Conservation (phyloP, 2,329 filamentous ascomycete species). For the Fusarium neocosmosporiellum region DNA sequence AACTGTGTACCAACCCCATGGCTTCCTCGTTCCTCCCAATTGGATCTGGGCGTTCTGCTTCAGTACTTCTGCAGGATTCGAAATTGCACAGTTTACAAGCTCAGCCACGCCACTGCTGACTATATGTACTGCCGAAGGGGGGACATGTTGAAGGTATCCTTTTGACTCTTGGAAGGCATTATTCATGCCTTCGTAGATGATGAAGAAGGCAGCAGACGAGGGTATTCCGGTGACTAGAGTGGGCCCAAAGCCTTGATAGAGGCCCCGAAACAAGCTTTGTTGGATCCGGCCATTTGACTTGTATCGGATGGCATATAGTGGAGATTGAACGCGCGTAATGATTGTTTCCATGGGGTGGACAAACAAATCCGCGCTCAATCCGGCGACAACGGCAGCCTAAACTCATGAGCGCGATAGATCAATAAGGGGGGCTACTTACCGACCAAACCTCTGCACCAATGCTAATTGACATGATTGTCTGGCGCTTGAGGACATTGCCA, state of each 20-base stretch:
- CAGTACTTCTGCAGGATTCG: slow-evolving; percentile 29
- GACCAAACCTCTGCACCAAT: background rate
- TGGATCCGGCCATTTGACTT: slow-evolving; percentile 14
- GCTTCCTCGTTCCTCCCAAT: background rate
- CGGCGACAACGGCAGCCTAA: background rate
- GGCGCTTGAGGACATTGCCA: background rate
- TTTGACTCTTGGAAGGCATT: slow-evolving; percentile 2
- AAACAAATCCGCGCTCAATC: slow-evolving; percentile 23
- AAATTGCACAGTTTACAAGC: slow-evolving; percentile 28
- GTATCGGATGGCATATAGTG: slow-evolving; percentile 18
- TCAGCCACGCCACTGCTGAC: slow-evolving; percentile 24
- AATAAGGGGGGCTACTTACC: background rate
- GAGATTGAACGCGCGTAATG: slow-evolving; percentile 27
- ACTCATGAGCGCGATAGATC: background rate
- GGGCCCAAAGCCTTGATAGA: slow-evolving; percentile 24
- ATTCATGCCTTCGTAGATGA: slow-evolving; percentile 23
- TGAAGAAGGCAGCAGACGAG: slow-evolving; percentile 25
- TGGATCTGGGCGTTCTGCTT: slow-evolving; percentile 29
- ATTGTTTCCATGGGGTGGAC: slow-evolving; percentile 32
- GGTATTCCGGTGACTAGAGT: slow-evolving; percentile 26
- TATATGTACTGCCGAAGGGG: slow-evolving; percentile 13
- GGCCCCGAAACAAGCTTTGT: slow-evolving; percentile 1
- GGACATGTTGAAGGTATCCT: background rate
- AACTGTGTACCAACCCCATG: slow-evolving; percentile 1
- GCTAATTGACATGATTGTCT: background rate